Conservation (phyloP, 139 green algal species). For the Chlamydomonas sphaeroides region DNA sequence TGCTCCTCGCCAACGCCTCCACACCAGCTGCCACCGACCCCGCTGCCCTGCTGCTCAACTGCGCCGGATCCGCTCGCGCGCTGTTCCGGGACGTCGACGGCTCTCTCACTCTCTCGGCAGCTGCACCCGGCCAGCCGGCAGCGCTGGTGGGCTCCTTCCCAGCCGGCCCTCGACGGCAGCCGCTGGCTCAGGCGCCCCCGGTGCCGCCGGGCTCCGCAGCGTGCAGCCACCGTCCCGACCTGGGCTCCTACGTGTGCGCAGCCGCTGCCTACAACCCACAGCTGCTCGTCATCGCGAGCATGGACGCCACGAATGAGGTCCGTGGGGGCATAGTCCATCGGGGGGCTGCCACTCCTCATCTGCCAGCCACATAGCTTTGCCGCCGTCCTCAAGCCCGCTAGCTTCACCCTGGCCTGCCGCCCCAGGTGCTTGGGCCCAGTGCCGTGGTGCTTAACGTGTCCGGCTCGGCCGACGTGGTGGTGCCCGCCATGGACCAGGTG, state of each 20-base stretch:
- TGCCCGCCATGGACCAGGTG: conserved; percentile 59
- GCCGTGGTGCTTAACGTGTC: conserved; percentile 50
- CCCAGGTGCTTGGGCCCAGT: conserved; percentile 54
- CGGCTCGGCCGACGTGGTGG: conserved; percentile 29
- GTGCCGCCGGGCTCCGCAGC: background rate
- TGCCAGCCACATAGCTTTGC: background rate
- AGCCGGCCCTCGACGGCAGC: background rate
- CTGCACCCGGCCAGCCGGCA: background rate
- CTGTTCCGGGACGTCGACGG: conserved; percentile 60
- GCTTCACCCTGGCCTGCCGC: background rate
- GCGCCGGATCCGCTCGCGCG: conserved; percentile 54
- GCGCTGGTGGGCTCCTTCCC: background rate
- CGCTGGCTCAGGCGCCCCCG: background rate
- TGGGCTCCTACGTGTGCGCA: conserved; percentile 1
- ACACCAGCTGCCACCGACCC: background rate
- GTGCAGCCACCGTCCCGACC: background rate
- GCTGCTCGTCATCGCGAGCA: conserved; percentile 57
- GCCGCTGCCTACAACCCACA: conserved; percentile 44
- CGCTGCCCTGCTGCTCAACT: conserved; percentile 58
- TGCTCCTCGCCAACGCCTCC: background rate
- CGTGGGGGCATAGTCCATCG: background rate
- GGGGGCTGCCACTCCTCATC: background rate
- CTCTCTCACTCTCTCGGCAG: background rate
- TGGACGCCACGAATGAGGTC: conserved; percentile 55
- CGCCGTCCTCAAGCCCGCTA: background rate